Evolutionary conservation across 208 protist genomes (phyloP).

Genomic region (Leptomonas pyrrhocoris): DNA sequence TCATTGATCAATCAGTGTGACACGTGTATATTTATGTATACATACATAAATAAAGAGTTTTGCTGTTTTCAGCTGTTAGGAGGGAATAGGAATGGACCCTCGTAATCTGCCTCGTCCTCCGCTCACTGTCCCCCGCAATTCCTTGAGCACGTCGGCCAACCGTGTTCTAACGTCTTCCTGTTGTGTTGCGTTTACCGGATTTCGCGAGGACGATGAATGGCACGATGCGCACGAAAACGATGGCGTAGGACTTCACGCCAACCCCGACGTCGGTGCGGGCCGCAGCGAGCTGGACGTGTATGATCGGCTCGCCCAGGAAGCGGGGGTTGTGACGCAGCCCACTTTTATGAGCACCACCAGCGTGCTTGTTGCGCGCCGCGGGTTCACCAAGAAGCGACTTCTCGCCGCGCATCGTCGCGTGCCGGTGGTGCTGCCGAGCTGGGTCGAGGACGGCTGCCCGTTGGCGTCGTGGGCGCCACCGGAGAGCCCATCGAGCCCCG

Average conservation of each 20-base stretch:
- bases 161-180: background rate
- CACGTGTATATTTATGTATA: no score
- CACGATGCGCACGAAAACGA: background rate
- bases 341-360: constrained; percentile 47
- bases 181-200: constrained; percentile 33
- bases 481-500: background rate
- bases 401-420: constrained; percentile 57
- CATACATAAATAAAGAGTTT: no score
- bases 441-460: constrained; percentile 38
- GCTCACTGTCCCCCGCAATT: background rate
- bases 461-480: background rate
- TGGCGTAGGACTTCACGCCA: no score
- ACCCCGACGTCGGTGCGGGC: background rate
- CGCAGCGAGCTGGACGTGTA: constrained; percentile 2
- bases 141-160: background rate
- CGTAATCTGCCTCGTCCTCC: no score
- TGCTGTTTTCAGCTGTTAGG: no score
- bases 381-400: constrained; percentile 74
- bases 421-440: constrained; percentile 57
- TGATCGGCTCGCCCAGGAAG: constrained; percentile 13
- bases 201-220: constrained; percentile 39
- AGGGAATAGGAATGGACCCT: no score
- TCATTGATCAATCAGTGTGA: no score
- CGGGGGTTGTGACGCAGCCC: constrained; percentile 37
- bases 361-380: constrained; percentile 67